These are phyloP conservation scores for Tetraselmis striata DNA, from an alignment of 139 green algal species.

Conservation along the genomic window DNA sequence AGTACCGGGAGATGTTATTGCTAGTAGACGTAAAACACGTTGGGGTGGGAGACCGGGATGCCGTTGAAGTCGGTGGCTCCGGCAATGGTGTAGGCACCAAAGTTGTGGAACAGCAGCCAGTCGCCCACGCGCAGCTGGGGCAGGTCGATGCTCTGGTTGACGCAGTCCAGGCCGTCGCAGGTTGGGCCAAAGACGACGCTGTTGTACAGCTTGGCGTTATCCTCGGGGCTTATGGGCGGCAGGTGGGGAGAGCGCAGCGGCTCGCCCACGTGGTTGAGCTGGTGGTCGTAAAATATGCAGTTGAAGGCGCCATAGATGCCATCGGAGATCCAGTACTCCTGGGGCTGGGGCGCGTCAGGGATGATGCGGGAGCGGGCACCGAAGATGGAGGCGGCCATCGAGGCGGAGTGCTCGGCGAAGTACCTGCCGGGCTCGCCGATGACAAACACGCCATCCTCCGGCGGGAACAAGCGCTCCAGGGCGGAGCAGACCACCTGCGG, in stretches of 20 bases:
- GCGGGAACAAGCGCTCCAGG: constrained; percentile 38
- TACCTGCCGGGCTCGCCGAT: constrained; percentile 47
- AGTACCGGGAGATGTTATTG: too few species aligned
- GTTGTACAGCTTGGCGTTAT: neutral
- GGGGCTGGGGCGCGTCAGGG: too few species aligned
- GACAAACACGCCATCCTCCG: constrained; percentile 16
- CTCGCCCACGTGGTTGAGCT: neutral
- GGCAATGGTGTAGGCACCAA: constrained; percentile 41
- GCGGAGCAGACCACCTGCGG: constrained; percentile 21
- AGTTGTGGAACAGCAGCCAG: constrained; percentile 34
- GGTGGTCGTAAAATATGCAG: constrained; percentile 29
- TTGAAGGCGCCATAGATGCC: constrained; percentile 49
- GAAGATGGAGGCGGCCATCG: constrained; percentile 30
- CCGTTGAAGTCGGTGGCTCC: constrained; percentile 20
- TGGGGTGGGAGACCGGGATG: constrained; percentile 1
- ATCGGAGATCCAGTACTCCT: constrained; percentile 42
- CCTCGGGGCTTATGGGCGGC: neutral
- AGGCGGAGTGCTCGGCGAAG: constrained; percentile 36
- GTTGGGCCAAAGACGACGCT: constrained; percentile 38
- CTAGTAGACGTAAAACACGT: neutral
- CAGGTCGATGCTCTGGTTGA: constrained; percentile 23
- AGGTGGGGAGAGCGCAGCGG: neutral
- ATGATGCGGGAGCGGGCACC: constrained; percentile 17
- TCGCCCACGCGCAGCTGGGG: constrained; percentile 35
- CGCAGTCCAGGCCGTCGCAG: constrained; percentile 40